Percentiles rank a stretch among this genome's conserved stretches.
Conservation (phyloP, 1,139 yeast genomes). For the Waltiozyma solani region DNA sequence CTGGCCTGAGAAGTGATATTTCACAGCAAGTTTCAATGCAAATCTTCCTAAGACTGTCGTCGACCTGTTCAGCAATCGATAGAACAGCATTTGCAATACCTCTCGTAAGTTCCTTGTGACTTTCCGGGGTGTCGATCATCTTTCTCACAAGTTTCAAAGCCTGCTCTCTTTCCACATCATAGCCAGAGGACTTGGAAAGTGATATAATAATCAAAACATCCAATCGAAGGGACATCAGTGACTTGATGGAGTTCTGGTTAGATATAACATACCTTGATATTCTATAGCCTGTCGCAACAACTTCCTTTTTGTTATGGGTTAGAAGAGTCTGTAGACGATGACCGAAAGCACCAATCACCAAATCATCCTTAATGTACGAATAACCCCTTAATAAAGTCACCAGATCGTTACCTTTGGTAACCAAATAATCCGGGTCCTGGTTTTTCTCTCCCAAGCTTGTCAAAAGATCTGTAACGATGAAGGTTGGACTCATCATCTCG, state of each 20-base stretch:
- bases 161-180: slow-evolving; percentile 62
- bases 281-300: slow-evolving; percentile 68
- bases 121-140: slow-evolving; percentile 41
- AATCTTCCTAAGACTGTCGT: slow-evolving; percentile 43
- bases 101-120: slow-evolving; percentile 40
- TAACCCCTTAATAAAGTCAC: slow-evolving; percentile 22
- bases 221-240: slow-evolving; percentile 39
- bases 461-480: slow-evolving; percentile 30
- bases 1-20: slow-evolving; percentile 55
- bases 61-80: slow-evolving; percentile 55
- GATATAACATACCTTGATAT: slow-evolving; percentile 57
- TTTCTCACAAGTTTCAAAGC: slow-evolving; percentile 65
- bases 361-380: slow-evolving; percentile 56
- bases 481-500: slow-evolving; percentile 27
- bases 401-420: slow-evolving; percentile 19
- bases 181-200: slow-evolving; percentile 42
- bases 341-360: slow-evolving; percentile 53
- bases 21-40: slow-evolving; percentile 70
- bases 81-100: slow-evolving; percentile 68
- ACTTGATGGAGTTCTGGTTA: slow-evolving; percentile 39
- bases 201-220: slow-evolving; percentile 59
- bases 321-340: slow-evolving; percentile 52
- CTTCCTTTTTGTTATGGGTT: slow-evolving; percentile 47
- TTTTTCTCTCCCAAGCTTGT: slow-evolving; percentile 17
- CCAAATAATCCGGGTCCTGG: slow-evolving; percentile 18